Percentiles rank a stretch among this genome's conserved stretches.
phyloP scores from a whole-genome alignment of 2,329 filamentous ascomycete genomes.

The Neospermospora avenae region DNA sequence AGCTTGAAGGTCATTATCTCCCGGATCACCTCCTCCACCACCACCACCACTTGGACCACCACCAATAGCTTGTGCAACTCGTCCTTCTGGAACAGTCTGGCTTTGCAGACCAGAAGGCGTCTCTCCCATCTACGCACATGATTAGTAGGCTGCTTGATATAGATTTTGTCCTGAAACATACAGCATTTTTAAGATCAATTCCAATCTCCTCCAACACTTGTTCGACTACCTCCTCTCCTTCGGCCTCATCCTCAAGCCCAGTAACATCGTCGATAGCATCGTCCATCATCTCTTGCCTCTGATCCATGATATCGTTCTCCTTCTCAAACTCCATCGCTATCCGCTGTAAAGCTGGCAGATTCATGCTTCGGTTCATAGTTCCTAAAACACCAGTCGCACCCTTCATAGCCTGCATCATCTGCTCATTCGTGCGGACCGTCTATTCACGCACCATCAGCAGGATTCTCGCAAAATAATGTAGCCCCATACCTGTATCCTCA shows the following conservation, averaged over 20 bases:
- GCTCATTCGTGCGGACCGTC: conserved; percentile 97
- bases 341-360: conserved; percentile 87
- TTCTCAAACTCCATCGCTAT: conserved; percentile 99
- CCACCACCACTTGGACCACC: conserved; percentile 60
- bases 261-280: conserved; percentile 97
- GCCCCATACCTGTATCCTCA: conserved; percentile 77
- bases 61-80: conserved; percentile 83
- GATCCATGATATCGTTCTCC: conserved; percentile 99
- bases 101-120: conserved; percentile 82
- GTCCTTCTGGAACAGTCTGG: conserved; percentile 66
- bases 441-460: conserved; percentile 37
- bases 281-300: conserved; percentile 99
- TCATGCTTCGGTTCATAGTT: conserved; percentile 98
- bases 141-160: conserved; percentile 12
- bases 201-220: conserved; percentile 97
- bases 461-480: not conserved
- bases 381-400: conserved; percentile 88
- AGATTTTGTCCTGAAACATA: conserved; percentile 48
- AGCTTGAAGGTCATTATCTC: conserved; percentile 89
- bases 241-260: conserved; percentile 84
- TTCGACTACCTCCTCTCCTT: conserved; percentile 94
- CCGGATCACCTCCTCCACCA: conserved; percentile 54
- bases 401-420: conserved; percentile 99
- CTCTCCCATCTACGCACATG: conserved; percentile 70
- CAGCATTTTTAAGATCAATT: conserved; percentile 83